Conservation (phyloP, 257 asterid genomes). For the Schizonepeta tenuifolia region DNA sequence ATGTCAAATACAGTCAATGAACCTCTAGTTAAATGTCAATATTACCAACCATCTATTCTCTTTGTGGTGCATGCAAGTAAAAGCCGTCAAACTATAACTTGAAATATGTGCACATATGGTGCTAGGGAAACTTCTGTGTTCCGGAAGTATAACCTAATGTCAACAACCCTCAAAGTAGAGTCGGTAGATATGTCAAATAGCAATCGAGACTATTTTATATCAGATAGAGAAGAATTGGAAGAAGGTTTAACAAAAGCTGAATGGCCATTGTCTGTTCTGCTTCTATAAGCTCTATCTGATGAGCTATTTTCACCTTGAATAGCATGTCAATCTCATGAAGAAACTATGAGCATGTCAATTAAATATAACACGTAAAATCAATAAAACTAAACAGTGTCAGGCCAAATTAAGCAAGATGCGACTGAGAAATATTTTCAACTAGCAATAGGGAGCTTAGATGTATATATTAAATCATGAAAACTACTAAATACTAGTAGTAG, state of each 20-base stretch:
- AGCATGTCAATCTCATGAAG: slow-evolving; percentile 1
- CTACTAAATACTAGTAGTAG: too few relatives aligned
- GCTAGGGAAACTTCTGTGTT: background rate
- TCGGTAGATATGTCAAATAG: background rate
- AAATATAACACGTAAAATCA: background rate
- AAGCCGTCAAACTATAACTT: background rate
- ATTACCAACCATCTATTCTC: background rate
- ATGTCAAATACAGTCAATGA: slow-evolving; percentile 18
- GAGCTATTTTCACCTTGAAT: background rate
- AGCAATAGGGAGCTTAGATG: background rate
- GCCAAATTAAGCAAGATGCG: slow-evolving; percentile 1
- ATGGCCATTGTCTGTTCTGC: background rate
- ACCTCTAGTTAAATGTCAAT: background rate
- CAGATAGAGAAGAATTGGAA: background rate
- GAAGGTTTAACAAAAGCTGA: background rate
- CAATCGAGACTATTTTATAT: background rate
- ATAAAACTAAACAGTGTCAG: background rate
- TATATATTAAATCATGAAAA: background rate
- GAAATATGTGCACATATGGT: background rate
- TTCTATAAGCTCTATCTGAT: background rate
- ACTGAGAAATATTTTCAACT: background rate
- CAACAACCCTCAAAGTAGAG: slow-evolving; percentile 13
- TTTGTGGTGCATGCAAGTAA: slow-evolving; percentile 3
- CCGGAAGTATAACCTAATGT: background rate
- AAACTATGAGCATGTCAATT: slow-evolving; percentile 2